Conservation (phyloP, 352 stramenopile species). For the Phytophthora tentaculata region DNA sequence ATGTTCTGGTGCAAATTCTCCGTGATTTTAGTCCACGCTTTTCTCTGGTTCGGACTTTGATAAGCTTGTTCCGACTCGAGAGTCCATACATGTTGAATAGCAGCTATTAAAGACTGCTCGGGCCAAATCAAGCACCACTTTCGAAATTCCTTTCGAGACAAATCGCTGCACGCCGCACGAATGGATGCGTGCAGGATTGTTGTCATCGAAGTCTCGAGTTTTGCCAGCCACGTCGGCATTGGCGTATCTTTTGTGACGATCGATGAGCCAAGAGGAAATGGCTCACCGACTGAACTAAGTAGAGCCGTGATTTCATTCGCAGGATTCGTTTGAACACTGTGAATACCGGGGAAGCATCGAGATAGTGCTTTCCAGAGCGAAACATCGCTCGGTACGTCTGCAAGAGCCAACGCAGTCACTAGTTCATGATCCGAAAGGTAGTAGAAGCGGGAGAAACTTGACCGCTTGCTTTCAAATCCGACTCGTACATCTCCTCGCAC, state of each 20-base stretch:
- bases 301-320: constrained; percentile 63
- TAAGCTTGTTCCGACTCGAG: constrained; percentile 63
- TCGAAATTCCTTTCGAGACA: constrained; percentile 78
- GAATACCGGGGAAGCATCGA: constrained; percentile 69
- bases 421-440: constrained; percentile 72
- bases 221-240: constrained; percentile 58
- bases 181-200: constrained; percentile 77
- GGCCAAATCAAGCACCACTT: constrained; percentile 86
- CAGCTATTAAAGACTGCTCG: constrained; percentile 69
- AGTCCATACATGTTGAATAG: constrained; percentile 64
- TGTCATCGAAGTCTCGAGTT: constrained; percentile 65
- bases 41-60: constrained; percentile 18
- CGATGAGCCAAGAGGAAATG: constrained; percentile 58
- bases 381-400: constrained; percentile 19
- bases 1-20: constrained; percentile 42
- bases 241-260: constrained; percentile 50
- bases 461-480: constrained; percentile 57
- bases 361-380: constrained; percentile 52
- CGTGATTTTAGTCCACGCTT: constrained; percentile 44
- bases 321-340: constrained; percentile 50
- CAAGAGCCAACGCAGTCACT: constrained; percentile 46
- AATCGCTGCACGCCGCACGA: constrained; percentile 63
- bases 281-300: constrained; percentile 57
- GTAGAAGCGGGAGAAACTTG: constrained; percentile 71
- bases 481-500: constrained; percentile 48